Evolutionary conservation across 176 grass and related monocot genomes (phyloP), one percentile per base, ranked within the genome.

Genomic region (Melocanna baccifera): DNA sequence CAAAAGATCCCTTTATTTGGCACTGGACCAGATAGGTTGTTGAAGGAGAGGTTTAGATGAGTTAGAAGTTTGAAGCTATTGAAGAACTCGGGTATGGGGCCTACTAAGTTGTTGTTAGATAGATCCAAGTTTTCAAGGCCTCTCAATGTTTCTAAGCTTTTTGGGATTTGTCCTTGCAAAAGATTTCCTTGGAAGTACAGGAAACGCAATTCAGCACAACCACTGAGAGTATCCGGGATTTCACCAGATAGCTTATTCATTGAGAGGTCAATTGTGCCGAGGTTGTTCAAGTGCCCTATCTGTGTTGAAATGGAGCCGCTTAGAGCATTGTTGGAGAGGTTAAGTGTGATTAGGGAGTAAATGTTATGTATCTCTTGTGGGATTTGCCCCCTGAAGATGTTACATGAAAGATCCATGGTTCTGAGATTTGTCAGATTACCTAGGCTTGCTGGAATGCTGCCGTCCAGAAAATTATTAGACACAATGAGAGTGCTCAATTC

Each of bases 11-110:
- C 83, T 26, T 51, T 70, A 19, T 34, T 68, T 61, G 83, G 74
- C 29, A 85, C 83, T 26, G 52, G 64, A 70, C 83, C 74, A 50
- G 51, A 85, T 9, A 85, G 64, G 7, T 71, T 70, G 66, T 85
- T 78, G 74, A 47, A 61, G 74, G 83, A 85, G 65, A 85, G 83
- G 6, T 85, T 85, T 25, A 85, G 64, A 69, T 62, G 6, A 2
- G 22, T 85, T 26, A 78, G 64, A 85, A 32, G 12, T 48, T n/a
- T 12, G 1, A 78, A 46, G 65, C 26, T 48, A 20, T 47, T 65
- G 3, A 85, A 39, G 55, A 39, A 85, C 1, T 48, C 41, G 2
- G 83, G 83, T 85, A 85, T 71, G 28, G 83, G 52, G 9, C 83
- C 83, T 71, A 9, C 0, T 70, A 78, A 77, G 19, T 78, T 50